Evolutionary conservation across 2,329 filamentous ascomycete species (phyloP).

Genomic region (Cercospora zeina): DNA sequence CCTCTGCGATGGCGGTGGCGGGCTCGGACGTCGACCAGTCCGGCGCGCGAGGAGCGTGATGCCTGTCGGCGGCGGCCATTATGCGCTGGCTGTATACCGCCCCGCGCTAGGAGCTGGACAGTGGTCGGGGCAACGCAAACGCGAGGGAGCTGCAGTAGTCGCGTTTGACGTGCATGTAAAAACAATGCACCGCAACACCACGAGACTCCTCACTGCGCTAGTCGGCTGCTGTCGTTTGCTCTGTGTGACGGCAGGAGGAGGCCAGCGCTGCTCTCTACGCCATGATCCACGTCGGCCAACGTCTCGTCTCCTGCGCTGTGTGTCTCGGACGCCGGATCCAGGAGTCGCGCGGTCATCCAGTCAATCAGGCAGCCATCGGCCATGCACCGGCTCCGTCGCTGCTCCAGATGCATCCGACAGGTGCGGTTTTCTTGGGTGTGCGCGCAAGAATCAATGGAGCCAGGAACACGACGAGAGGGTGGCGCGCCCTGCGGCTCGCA

Average conservation of each 20-base stretch:
- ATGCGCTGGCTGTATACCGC: constrained; percentile 1
- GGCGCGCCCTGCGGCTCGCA: not conserved
- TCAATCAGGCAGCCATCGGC: not conserved
- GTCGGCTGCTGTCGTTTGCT: not conserved
- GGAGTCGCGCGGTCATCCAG: not conserved
- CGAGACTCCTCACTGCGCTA: not conserved
- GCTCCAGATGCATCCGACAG: not conserved
- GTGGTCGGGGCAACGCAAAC: not conserved
- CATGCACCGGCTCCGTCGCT: not conserved
- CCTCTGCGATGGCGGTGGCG: constrained; percentile 4
- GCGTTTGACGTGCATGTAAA: constrained; percentile 6
- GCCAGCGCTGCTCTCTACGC: not conserved
- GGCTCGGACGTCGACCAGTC: constrained; percentile 6
- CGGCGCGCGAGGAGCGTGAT: constrained; percentile 3
- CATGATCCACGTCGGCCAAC: constrained; percentile 7
- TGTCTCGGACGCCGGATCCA: not conserved
- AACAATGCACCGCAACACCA: not conserved
- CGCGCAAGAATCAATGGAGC: not conserved
- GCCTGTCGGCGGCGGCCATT: constrained; percentile 18
- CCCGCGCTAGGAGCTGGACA: constrained; percentile 1
- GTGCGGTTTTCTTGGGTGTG: not conserved
- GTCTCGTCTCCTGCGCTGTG: not conserved
- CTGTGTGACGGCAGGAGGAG: not conserved
- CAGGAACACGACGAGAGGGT: not conserved
- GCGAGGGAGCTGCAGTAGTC: constrained; percentile 2